Base-by-base conservation (phyloP, 2,329 filamentous ascomycete genomes). In the Colletotrichum phormii region DNA sequence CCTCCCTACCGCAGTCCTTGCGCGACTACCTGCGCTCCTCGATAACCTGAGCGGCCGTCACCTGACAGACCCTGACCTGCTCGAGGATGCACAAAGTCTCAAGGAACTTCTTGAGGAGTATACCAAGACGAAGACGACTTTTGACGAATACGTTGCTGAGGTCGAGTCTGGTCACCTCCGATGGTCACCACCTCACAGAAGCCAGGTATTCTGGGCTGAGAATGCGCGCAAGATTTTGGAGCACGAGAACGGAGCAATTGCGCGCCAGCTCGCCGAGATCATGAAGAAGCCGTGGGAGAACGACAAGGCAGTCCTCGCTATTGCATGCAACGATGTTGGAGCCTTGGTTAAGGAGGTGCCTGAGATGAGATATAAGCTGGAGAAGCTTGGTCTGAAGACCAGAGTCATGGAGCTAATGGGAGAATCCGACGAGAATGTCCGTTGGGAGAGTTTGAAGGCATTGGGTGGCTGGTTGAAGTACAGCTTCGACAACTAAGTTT, bases 341-440 rank as follows among this genome's bases (percentile, higher is more conserved):
- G 92, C 88, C 75, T 84, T 98, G 73, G 95, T 98, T 61, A 95
- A 94, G 83, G 94, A 97, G 82, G 93, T 96, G 67, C 95, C 95
- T 0, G 95, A 97, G 85, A 94, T 92, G 85, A 88, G 95, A 79
- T 86, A 88, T 71, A 90, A 93, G 81, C 87, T 98, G 77, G 95
- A 98, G 85, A 95, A 92, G 84, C 83, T 95, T 55, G 95, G 95
- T 0, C 83, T 98, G 75, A 98, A 98, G 89, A 90, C 90, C 22
- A 89, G 94, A 76, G 92, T 98, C 73, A 97, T 98, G 95, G 94
- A 95, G 84, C 87, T 98, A 79, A 98, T 98, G 95, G 92, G 91
- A 78, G 94, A 97, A 80, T 88, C 91, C 71, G 95, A 98, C 78
- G 95, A 98, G 85, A 92, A 91, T 72, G 94, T 98, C 59, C 89